These are phyloP conservation scores for Sinapis alba DNA, from an alignment of 441 rosid species.

Conservation along the genomic window DNA sequence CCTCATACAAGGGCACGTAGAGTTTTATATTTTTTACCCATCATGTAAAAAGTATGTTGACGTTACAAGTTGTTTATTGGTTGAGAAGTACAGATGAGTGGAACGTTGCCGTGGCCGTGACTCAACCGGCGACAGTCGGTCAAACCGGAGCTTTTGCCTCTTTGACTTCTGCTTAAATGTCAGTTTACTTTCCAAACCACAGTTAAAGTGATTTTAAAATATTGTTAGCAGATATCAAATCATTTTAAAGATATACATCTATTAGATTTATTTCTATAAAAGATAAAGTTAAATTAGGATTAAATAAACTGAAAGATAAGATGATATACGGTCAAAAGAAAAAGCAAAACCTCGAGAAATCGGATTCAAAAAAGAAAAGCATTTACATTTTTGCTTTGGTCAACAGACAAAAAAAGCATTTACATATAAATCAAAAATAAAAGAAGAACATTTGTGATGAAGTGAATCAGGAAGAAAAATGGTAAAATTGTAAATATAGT, in stretches of 20 bases:
- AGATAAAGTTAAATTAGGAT: background rate
- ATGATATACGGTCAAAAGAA: slow-evolving; percentile 15
- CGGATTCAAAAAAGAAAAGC: slow-evolving; percentile 4
- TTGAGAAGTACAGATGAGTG: slow-evolving; percentile 29
- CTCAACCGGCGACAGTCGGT: slow-evolving; percentile 59
- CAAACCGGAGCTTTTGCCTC: slow-evolving; percentile 54
- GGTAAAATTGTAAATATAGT: slow-evolving; percentile 34
- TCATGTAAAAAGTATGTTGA: background rate
- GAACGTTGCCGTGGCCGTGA: slow-evolving; percentile 51
- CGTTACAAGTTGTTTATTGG: background rate
- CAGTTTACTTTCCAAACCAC: background rate
- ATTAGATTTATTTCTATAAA: background rate
- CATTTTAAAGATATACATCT: background rate
- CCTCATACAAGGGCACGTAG: background rate
- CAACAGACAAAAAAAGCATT: too few species aligned
- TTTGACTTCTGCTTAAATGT: slow-evolving; percentile 45
- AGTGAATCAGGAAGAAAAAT: slow-evolving; percentile 11
- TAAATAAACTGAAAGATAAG: slow-evolving; percentile 8
- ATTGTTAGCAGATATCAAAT: background rate
- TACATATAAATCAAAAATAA: background rate
- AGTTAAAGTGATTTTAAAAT: background rate
- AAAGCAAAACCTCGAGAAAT: slow-evolving; percentile 20
- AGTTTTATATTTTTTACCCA: background rate
- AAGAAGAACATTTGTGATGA: background rate
- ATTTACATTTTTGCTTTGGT: too few species aligned